Base-by-base conservation (phyloP, 2,329 filamentous ascomycete genomes). In the Ustilaginoidea virens region DNA sequence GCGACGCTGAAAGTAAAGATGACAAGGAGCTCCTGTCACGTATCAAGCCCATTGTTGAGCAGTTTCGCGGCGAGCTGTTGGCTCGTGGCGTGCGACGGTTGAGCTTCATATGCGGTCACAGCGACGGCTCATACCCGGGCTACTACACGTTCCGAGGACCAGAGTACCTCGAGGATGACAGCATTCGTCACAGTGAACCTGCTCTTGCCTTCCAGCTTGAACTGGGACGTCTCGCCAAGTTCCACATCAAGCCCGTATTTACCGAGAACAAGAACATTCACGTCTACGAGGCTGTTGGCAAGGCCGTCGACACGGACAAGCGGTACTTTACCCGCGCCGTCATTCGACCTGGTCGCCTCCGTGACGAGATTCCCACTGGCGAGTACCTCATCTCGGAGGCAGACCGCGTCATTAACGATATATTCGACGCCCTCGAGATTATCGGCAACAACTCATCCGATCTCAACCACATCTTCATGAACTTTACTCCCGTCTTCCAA, bases 391-490 rank as follows among this genome's bases (percentile, higher is more conserved):
- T 93, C 44, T 94, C 86, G 1, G 90, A 98, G 63, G 86, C 87
- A 22, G 87, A 98, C 49, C 78, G 90, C 38, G 68, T 96, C 44
- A 86, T 98, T 70, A 96, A 83, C 52, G 90, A 98, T 51, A 96
- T 98, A 47, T 74, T 96, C 29, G 90, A 98, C 50, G 90, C 90
- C 25, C 66, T 98, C 33, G 90, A 98, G 66, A 94, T 98, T 45
- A 92, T 94, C 49, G 90, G 90, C 49, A 94, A 93, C 68, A 96
- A 94, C 64, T 92, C 92, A 63, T 93, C 90, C 29, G 90, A 98
- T 66, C 69, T 98, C 50, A 98, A 98, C 67, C 90, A 98, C 62
- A 90, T 98, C 68, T 98, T 98, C 66, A 90, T 98, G 68, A 96
- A 98, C 70, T 98, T 98, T 63, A 90, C 83, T 0, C 83, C 86